Evolutionary conservation across 2,329 filamentous ascomycete genomes (phyloP).

Genomic region (Aspergillus ustus): DNA sequence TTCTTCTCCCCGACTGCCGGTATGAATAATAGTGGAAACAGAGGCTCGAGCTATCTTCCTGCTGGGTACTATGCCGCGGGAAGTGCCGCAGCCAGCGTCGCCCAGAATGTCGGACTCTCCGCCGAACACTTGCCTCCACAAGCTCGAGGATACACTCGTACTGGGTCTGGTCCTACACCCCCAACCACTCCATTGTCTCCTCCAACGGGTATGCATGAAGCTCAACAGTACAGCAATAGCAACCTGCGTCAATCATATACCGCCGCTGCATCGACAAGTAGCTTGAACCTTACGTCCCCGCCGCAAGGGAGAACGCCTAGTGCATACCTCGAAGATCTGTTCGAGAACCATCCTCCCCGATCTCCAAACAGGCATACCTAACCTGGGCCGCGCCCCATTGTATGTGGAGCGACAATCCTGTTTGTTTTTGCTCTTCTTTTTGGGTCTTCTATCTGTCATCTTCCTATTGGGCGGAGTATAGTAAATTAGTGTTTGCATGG

Average conservation of each 20-base stretch:
- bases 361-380: slow-evolving; percentile 14
- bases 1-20: slow-evolving; percentile 93
- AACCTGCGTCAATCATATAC: slow-evolving; percentile 35
- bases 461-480: slow-evolving; percentile 1
- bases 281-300: slow-evolving; percentile 66
- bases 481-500: background rate
- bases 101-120: slow-evolving; percentile 41
- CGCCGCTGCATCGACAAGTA: slow-evolving; percentile 57
- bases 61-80: slow-evolving; percentile 88
- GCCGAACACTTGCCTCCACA: slow-evolving; percentile 66
- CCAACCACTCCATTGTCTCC: slow-evolving; percentile 67
- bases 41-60: slow-evolving; percentile 79
- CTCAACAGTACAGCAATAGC: slow-evolving; percentile 26
- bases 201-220: slow-evolving; percentile 47
- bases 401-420: slow-evolving; percentile 1
- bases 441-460: background rate
- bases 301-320: slow-evolving; percentile 78
- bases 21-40: slow-evolving; percentile 60
- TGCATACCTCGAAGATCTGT: slow-evolving; percentile 86
- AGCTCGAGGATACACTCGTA: slow-evolving; percentile 57
- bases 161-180: slow-evolving; percentile 59
- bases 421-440: background rate
- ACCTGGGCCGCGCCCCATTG: background rate
- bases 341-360: slow-evolving; percentile 68
- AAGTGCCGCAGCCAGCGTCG: slow-evolving; percentile 55